Percentiles rank a stretch among this genome's conserved stretches.
Conservation (phyloP, 1,139 yeast species). For the Yamadazyma buinensis region DNA sequence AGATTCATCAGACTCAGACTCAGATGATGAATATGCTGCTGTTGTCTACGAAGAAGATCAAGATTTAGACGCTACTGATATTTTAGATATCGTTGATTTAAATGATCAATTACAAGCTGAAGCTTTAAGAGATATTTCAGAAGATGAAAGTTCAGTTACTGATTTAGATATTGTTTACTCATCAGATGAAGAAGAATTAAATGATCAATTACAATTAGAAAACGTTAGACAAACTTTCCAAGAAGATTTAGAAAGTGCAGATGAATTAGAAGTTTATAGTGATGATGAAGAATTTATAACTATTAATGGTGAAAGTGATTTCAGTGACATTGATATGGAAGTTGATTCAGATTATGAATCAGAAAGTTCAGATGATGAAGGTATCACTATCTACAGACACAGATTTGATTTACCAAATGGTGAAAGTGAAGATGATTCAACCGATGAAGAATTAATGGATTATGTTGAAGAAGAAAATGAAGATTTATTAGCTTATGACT, state of each 20-base stretch:
- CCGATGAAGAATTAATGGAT: conserved; percentile 34
- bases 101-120: conserved; percentile 35
- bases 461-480: conserved; percentile 17
- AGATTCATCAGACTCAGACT: conserved; percentile 9
- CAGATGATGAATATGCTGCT: conserved; percentile 15
- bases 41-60: conserved; percentile 25
- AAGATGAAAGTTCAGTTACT: conserved; percentile 18
- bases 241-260: conserved; percentile 33
- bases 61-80: conserved; percentile 16
- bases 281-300: conserved; percentile 30
- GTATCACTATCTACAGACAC: conserved; percentile 42
- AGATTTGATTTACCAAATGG: conserved; percentile 38
- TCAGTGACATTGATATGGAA: conserved; percentile 16
- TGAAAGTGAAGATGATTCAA: conserved; percentile 32
- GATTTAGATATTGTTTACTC: conserved; percentile 30
- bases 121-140: conserved; percentile 17
- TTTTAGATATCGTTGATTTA: conserved; percentile 31
- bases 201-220: conserved; percentile 36
- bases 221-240: conserved; percentile 38
- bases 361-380: conserved; percentile 35
- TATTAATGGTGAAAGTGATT: conserved; percentile 22
- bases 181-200: conserved; percentile 30
- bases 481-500: conserved; percentile 29
- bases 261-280: conserved; percentile 24
- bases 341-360: conserved; percentile 20